phyloP scores from a whole-genome alignment of 2,329 filamentous ascomycete genomes.

The Fusarium sublunatum region DNA sequence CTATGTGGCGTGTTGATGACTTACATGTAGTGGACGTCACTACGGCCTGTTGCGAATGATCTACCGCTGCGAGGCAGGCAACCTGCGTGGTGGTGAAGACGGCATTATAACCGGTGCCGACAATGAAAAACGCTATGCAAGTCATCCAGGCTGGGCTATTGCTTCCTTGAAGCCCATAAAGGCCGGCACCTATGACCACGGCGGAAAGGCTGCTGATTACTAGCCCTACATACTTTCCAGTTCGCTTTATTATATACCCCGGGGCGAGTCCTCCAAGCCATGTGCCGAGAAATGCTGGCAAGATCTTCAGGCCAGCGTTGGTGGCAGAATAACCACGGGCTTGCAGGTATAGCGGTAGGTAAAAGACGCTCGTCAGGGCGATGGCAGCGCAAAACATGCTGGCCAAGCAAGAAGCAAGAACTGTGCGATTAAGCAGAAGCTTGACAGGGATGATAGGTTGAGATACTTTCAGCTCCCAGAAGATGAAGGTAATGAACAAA shows the following conservation, averaged over 20 bases:
- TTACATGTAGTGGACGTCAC: slow-evolving; percentile 10
- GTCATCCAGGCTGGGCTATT: background rate
- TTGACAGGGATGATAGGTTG: slow-evolving; percentile 84
- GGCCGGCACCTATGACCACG: slow-evolving; percentile 51
- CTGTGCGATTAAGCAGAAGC: slow-evolving; percentile 75
- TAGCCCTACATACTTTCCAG: slow-evolving; percentile 65
- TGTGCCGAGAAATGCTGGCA: slow-evolving; percentile 74
- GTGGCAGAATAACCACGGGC: slow-evolving; percentile 74
- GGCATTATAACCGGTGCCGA: slow-evolving; percentile 75
- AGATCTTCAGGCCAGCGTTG: slow-evolving; percentile 71
- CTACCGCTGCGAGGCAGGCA: slow-evolving; percentile 11
- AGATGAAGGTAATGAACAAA: slow-evolving; percentile 70
- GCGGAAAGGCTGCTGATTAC: slow-evolving; percentile 57
- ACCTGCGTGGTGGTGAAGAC: slow-evolving; percentile 61
- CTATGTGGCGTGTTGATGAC: background rate
- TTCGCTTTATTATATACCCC: slow-evolving; percentile 77
- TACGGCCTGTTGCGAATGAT: slow-evolving; percentile 12
- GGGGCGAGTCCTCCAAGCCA: slow-evolving; percentile 72
- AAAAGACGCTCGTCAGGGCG: slow-evolving; percentile 67
- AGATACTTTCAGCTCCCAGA: slow-evolving; percentile 68
- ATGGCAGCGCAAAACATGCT: slow-evolving; percentile 80
- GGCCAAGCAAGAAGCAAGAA: slow-evolving; percentile 75
- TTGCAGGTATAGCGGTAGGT: slow-evolving; percentile 78
- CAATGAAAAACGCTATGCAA: slow-evolving; percentile 56
- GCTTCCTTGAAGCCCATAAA: background rate